Conservation (phyloP, 768 basidiomycete genomes). For the Termitomyces bulborhizus region DNA sequence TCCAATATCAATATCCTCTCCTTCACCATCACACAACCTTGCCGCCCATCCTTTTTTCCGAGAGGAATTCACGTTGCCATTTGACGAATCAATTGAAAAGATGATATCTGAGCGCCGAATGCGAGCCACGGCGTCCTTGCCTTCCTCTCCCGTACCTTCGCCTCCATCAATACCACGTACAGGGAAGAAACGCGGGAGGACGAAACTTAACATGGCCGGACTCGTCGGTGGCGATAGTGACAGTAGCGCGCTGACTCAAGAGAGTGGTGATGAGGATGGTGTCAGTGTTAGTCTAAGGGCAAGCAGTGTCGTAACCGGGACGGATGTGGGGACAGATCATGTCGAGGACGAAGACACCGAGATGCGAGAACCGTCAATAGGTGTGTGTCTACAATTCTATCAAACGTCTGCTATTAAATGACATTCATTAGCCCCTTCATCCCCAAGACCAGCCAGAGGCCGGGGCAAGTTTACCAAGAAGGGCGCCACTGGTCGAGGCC, state of each 20-base stretch:
- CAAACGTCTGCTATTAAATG: neutral
- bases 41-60: constrained; percentile 67
- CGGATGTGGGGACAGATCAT: constrained; percentile 66
- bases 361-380: constrained; percentile 51
- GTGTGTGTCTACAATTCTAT: constrained; percentile 27
- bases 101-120: constrained; percentile 59
- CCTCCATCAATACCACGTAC: constrained; percentile 25
- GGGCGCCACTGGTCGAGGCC: constrained; percentile 11
- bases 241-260: constrained; percentile 77
- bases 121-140: constrained; percentile 56
- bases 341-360: constrained; percentile 63
- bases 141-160: constrained; percentile 51
- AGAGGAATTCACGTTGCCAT: constrained; percentile 59
- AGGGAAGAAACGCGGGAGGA: constrained; percentile 37
- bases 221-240: constrained; percentile 81
- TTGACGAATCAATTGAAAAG: constrained; percentile 53
- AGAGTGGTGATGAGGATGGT: constrained; percentile 70
- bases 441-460: constrained; percentile 31
- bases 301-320: constrained; percentile 64
- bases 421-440: constrained; percentile 24
- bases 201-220: constrained; percentile 61
- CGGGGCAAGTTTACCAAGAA: constrained; percentile 27
- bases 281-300: constrained; percentile 43
- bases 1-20: constrained; percentile 52
- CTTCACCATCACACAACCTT: constrained; percentile 66